phyloP scores from a whole-genome alignment of 805 yeast genomes.

The Barnettozyma botsteinii region DNA sequence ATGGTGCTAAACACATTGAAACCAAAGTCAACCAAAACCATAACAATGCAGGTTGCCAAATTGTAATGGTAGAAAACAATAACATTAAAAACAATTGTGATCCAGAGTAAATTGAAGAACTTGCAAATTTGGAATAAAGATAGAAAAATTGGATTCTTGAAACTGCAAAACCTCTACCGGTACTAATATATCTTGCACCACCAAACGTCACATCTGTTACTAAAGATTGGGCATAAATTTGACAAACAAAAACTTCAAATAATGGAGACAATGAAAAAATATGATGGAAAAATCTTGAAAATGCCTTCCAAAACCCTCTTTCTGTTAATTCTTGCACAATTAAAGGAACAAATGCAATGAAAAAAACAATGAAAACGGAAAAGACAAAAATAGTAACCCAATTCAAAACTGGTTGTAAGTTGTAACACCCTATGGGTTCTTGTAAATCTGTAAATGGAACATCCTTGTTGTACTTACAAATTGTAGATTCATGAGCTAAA shows the following conservation, averaged over 20 bases:
- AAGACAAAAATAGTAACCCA: slow-evolving; percentile 89
- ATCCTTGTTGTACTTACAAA: slow-evolving; percentile 61
- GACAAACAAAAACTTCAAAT: slow-evolving; percentile 94
- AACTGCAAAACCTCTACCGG: slow-evolving; percentile 93
- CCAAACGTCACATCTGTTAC: slow-evolving; percentile 77
- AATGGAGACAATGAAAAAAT: slow-evolving; percentile 79
- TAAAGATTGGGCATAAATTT: slow-evolving; percentile 78
- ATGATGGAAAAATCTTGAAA: slow-evolving; percentile 66
- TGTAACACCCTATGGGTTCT: slow-evolving; percentile 79
- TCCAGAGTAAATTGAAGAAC: slow-evolving; percentile 75
- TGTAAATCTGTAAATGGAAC: slow-evolving; percentile 69
- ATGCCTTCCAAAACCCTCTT: slow-evolving; percentile 74
- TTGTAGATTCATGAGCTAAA: slow-evolving; percentile 61
- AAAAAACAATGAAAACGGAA: slow-evolving; percentile 88
- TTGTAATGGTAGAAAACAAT: slow-evolving; percentile 68
- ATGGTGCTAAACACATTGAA: slow-evolving; percentile 66
- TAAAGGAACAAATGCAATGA: slow-evolving; percentile 84
- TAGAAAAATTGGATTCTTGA: slow-evolving; percentile 67
- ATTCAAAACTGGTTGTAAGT: slow-evolving; percentile 74
- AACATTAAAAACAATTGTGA: slow-evolving; percentile 61
- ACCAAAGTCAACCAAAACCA: slow-evolving; percentile 72
- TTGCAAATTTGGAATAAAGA: slow-evolving; percentile 71
- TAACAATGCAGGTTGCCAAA: slow-evolving; percentile 72
- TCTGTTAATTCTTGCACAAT: slow-evolving; percentile 84
- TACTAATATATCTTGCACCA: slow-evolving; percentile 86